Evolutionary conservation across 2,329 filamentous ascomycete genomes (phyloP), one percentile per base, ranked within the genome.

Genomic region (Cordyceps pruinosa): DNA sequence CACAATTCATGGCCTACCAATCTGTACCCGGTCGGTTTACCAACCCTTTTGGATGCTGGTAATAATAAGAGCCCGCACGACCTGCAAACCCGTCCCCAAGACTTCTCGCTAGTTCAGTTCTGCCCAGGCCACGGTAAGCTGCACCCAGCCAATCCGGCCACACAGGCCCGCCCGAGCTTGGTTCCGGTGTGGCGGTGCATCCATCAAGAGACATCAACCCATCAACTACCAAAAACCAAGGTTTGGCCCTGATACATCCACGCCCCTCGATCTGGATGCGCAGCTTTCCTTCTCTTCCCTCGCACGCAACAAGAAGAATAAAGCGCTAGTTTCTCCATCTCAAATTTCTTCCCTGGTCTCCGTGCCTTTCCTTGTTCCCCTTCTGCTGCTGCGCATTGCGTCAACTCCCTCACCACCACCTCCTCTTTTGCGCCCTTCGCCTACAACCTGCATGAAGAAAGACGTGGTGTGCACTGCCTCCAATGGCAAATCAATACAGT

Each of bases 151-250:
- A 37, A 37, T 19, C 39, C 32, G n/a, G n/a, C 32, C 44, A 19
- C 32, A 42, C 25, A 47, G 28, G 34, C 35, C 49, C 23, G 26
- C 39, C 19, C 32, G 28, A 49, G 34, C 44, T 49, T 34, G 44
- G 25, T 42, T 56, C 13, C n/a, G 25, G 17, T 56, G 45, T 56
- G 53, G 53, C 45, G 44, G 53, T 47, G 53, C 45, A 56, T 23
- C n/a, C n/a, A n/a, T n/a, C n/a, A n/a, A n/a, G n/a, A n/a, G n/a
- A 37, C 13, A 13, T 37, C 32, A 9, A 34, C 32, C 32, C 32
- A 34, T 34, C 32, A 13, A 37, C 3, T 17, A n/a, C 4, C 35
- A 17, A 17, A 37, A 19, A 17, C n/a, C 17, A 39, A 35, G 13
- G 34, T 15, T 13, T 35, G 13, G 34, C 7, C n/a, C 17, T 39